Evolutionary conservation across 192 early-diverging fungal species (phyloP), one percentile per base, ranked within the genome.

Genomic region (Funneliformis mosseae): DNA sequence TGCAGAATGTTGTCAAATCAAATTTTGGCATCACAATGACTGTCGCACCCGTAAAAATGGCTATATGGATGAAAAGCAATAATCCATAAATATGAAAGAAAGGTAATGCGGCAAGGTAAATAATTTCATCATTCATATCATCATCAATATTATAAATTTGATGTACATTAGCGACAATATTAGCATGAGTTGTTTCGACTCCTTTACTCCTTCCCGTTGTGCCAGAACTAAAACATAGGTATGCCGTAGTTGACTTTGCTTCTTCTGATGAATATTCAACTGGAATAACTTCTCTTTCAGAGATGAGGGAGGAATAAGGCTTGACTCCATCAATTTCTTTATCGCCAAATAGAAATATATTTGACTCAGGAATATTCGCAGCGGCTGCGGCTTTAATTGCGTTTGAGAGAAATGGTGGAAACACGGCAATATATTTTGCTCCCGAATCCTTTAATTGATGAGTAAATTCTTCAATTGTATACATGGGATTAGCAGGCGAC

Each of bases 401-500:
- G 2, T 16, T 33, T 67, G 25, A 27, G 33, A 67, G 27, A 38
- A 25, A 0, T 11, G 3, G 11, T 66, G 63, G 63, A 66, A 16
- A 33, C 16, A 23, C 64, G 9, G 33, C 10, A 16, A 67, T 27
- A 67, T 33, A 27, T 27, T 27, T 33, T 38, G 64, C 64, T 18
- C 64, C 12, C 14, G 64, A 67, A 67, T 67, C 64, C 21, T 55
- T 70, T 41, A 98, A 84, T 78, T 97, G 95, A 81, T 92, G 88
- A 0, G 90, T 88, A 25, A 97, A 80, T 78, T 98, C 97, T 50
- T 88, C 84, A 16, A 83, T 84, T 1, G 88, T 96, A 85, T 98
- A 97, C 16, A 86, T 85, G 8, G 96, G 94, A 80, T 97, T 98
- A 25, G 91, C 93, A 21, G 92, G 88, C 7, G 94, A 92, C 21